Conservation (phyloP, 1,139 yeast genomes). For the Lodderomyces theae region DNA sequence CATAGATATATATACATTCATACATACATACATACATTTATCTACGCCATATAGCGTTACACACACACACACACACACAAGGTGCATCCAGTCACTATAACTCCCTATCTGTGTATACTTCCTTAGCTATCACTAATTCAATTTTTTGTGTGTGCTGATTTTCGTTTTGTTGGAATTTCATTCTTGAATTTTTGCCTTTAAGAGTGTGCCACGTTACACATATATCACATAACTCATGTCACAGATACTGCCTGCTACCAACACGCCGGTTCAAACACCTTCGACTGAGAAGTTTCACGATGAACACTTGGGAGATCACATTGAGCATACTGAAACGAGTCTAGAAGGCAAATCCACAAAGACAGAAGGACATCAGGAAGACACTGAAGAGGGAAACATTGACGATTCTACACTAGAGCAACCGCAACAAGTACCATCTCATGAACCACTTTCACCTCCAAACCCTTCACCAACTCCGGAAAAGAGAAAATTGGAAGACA, state of each 20-base stretch:
- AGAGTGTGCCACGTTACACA: background rate
- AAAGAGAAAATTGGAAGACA: constrained; percentile 29
- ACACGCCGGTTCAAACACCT: constrained; percentile 44
- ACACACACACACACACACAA: no score
- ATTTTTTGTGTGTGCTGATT: no score
- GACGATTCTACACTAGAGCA: background rate
- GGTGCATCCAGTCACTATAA: no score
- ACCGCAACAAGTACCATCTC: constrained; percentile 8
- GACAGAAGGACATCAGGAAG: background rate
- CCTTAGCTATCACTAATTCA: no score
- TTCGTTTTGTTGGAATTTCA: no score
- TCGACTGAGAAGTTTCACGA: constrained; percentile 28
- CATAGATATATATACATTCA: no score
- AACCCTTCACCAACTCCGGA: constrained; percentile 46
- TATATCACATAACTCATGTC: constrained; percentile 15
- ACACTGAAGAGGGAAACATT: background rate
- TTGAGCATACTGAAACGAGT: background rate
- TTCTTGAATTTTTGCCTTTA: no score
- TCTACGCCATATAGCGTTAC: no score
- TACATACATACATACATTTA: no score
- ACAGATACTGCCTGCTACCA: constrained; percentile 22
- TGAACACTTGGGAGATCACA: background rate
- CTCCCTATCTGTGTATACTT: no score
- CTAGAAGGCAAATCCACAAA: background rate
- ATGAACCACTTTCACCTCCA: constrained; percentile 45